Percentiles rank a stretch among this genome's conserved stretches.
phyloP scores from a whole-genome alignment of 148 eudicot genomes.

The Limonium bicolor region DNA sequence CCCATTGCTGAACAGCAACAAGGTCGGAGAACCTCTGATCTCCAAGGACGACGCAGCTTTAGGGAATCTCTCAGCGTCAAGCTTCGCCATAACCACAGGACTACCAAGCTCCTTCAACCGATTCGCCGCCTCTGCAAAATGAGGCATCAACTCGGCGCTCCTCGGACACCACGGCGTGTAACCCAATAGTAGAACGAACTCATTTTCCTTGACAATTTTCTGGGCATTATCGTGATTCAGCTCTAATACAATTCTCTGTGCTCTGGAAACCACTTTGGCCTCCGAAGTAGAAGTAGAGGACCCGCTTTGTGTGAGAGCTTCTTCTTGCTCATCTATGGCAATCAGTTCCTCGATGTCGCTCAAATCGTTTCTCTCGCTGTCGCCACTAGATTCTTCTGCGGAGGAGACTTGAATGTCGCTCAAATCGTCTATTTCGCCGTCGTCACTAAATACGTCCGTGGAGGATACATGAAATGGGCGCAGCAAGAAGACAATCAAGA shows the following conservation, averaged over 20 bases:
- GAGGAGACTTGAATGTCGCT: too few relatives aligned
- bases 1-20: slow-evolving; percentile 66
- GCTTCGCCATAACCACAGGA: slow-evolving; percentile 40
- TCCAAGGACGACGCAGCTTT: slow-evolving; percentile 51
- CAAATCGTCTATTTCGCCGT: too few relatives aligned
- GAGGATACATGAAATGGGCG: too few relatives aligned
- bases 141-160: slow-evolving; percentile 93
- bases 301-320: slow-evolving; percentile 8
- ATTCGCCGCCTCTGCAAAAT: slow-evolving; percentile 80
- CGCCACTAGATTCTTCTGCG: slow-evolving; percentile 2
- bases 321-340: slow-evolving; percentile 53
- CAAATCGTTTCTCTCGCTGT: slow-evolving; percentile 20
- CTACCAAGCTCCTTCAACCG: slow-evolving; percentile 34
- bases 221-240: slow-evolving; percentile 47
- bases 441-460: too few relatives aligned
- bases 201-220: slow-evolving; percentile 31
- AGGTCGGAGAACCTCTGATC: slow-evolving; percentile 75
- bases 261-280: slow-evolving; percentile 45
- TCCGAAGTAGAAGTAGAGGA: slow-evolving; percentile 18
- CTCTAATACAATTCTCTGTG: slow-evolving; percentile 61
- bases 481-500: too few relatives aligned
- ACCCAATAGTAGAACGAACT: slow-evolving; percentile 61
- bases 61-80: slow-evolving; percentile 64
- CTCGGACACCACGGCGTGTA: slow-evolving; percentile 84
- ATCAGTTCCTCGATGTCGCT: slow-evolving; percentile 52